phyloP scores from a whole-genome alignment of 768 basidiomycete species.

The Tylopilus rubrobrunneus region DNA sequence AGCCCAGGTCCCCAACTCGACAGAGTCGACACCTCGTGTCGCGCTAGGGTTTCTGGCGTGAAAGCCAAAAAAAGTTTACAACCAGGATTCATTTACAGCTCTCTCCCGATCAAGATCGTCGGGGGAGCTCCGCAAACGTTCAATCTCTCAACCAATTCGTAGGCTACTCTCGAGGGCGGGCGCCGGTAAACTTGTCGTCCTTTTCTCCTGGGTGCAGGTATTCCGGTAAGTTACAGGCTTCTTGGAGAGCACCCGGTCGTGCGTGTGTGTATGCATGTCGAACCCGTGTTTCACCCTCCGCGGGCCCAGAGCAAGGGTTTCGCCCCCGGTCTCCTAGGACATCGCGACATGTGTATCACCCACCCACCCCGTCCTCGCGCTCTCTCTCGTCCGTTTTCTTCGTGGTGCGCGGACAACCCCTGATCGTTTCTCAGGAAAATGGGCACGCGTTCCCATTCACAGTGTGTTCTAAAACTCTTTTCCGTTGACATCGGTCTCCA shows the following conservation, averaged over 20 bases:
- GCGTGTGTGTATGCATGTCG: neutral
- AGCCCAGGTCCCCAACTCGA: neutral
- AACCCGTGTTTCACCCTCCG: neutral
- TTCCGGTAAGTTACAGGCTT: neutral
- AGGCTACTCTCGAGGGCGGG: no score
- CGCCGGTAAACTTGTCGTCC: neutral
- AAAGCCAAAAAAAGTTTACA: no score
- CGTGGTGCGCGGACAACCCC: neutral
- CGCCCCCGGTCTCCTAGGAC: neutral
- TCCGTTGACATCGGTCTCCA: neutral
- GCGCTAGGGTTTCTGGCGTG: neutral
- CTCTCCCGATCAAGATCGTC: no score
- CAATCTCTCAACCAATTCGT: no score
- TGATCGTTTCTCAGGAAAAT: neutral
- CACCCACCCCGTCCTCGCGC: no score
- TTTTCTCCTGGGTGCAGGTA: neutral
- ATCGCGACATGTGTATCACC: neutral
- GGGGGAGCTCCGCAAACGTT: neutral
- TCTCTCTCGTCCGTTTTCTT: neutral
- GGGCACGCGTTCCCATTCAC: neutral
- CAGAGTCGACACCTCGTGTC: neutral
- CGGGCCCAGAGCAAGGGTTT: neutral
- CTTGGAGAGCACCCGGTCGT: neutral
- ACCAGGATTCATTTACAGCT: neutral
- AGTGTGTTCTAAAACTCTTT: neutral